Conservation (phyloP, 768 basidiomycete genomes). For the Podaxis pistillaris region DNA sequence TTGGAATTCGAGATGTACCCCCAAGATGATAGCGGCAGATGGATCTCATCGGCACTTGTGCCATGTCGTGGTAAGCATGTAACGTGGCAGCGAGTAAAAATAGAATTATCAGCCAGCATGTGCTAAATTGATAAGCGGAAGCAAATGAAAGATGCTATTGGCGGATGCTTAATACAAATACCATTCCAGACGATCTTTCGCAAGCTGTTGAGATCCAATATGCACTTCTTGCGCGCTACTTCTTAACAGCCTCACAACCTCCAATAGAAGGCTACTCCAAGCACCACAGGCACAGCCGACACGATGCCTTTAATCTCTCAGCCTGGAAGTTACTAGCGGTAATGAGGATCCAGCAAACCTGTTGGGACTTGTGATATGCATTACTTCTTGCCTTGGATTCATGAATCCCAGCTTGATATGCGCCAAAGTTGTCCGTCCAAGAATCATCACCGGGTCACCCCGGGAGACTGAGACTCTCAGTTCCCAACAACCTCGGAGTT, state of each 20-base stretch:
- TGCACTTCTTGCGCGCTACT: background rate
- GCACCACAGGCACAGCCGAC: background rate
- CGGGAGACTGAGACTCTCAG: background rate
- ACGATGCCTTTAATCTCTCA: background rate
- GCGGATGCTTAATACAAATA: background rate
- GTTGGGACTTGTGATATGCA: background rate
- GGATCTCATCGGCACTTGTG: constrained; percentile 1
- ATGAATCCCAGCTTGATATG: background rate
- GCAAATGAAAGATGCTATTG: background rate
- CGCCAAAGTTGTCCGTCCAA: background rate
- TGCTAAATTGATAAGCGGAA: background rate
- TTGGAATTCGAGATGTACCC: background rate
- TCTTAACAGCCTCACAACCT: background rate
- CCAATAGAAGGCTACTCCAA: background rate
- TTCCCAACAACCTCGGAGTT: background rate
- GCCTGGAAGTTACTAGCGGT: background rate
- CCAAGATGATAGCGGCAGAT: background rate
- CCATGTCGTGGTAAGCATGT: background rate
- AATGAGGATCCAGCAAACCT: background rate
- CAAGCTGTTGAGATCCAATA: background rate
- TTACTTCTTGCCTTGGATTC: background rate
- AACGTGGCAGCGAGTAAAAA: constrained; percentile 1
- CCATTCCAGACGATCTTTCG: constrained; percentile 6
- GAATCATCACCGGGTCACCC: background rate
- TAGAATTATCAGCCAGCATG: constrained; percentile 8